Base-by-base conservation (phyloP, 2,329 filamentous ascomycete species). In the Alternaria conjuncta region DNA sequence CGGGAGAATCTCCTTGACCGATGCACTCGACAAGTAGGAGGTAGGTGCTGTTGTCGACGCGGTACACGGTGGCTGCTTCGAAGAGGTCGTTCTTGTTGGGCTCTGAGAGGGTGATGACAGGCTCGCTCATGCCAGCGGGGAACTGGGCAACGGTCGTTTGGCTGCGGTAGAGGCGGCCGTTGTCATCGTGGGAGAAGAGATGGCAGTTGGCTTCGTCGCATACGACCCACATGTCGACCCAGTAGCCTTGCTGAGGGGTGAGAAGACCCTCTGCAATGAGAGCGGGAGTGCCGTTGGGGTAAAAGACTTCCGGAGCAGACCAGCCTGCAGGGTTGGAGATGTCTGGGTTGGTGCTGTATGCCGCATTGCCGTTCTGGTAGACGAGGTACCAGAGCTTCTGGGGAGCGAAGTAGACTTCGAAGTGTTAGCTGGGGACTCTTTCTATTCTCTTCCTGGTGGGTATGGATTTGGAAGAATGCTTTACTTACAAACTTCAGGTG, bases 201-300 rank as follows among this genome's bases (percentile, higher is more conserved):
- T 82, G 75, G 68, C 80, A 82, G 61, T 74, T 68, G 2, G 55
- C 32, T 3, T 63, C 56, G 66, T 82, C 80, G 71, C 80, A 83
- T 54, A 83, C 80, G 23, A 81, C 76, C 79, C 80, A 82, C 80
- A 82, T 82, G 66, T 82, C 81, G 12, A 82, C 79, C 80, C 81
- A 83, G 67, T 80, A 80, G 8, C 80, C 80, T 7, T 64, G 59
- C n/a, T 72, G 74, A 15, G 61, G 62, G 20, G 21, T 57, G 15
- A 54, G 20, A 11, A 81, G 74, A 49, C 79, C 77, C 6, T 75
- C 50, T 3, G 66, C 62, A 57, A 82, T 78, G 44, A 76, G 75
- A 9, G 61, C 57, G 1, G 81, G 80, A 9, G 69, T 75, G 28
- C 70, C 70, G 47, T 61, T 69, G 15, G 67, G 55, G 62, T 79